Base-by-base conservation (phyloP, 1,284 basidiomycete genomes). In the Marasmius tenuissimus region DNA sequence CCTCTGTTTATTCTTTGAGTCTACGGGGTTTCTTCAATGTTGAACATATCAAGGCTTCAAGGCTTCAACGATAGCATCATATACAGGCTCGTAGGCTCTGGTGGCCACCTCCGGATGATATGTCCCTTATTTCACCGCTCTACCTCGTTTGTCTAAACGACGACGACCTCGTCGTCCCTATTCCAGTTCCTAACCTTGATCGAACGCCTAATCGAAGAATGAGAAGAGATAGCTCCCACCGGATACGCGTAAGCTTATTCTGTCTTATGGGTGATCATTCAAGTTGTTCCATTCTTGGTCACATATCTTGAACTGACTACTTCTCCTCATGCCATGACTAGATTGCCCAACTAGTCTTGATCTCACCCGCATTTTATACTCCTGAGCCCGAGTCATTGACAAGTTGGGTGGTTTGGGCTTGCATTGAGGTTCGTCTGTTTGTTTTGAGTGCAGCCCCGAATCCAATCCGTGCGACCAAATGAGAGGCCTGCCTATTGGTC, bases 161-260 rank as follows among this genome's bases (percentile, higher is more conserved):
- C 34, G 57, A 63, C 53, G 54, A 40, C 1, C 64, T 59, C 22
- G 59, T 65, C n/a, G 55, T 59, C 38, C 61, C 64, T 27, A 61
- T 62, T 16, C 64, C 61, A 39, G 61, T 58, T 37, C 64, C 64
- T 4, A 49, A 63, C 1, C 61, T 65, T 35, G 59, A 61, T 27
- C 59, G 56, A 51, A 1, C 61, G 64, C 9, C 59, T 63, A 14
- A 16, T 65, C 18, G 61, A 58, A 9, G 59, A 62, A 16, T 56
- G 63, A 22, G 59, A 65, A 5, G 38, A 58, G 18, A 58, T 45
- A 3, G 62, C 62, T 34, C 58, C 60, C 11, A 59, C 54, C 1
- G 62, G 62, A 2, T 63, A 61, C n/a, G 62, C 57, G 14, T 63
- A 59, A 4, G 27, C 27, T 4, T 27, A 27, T 27, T 27, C 27